Base-by-base conservation (phyloP, 2,329 filamentous ascomycete genomes). In the Phoma sp. region DNA sequence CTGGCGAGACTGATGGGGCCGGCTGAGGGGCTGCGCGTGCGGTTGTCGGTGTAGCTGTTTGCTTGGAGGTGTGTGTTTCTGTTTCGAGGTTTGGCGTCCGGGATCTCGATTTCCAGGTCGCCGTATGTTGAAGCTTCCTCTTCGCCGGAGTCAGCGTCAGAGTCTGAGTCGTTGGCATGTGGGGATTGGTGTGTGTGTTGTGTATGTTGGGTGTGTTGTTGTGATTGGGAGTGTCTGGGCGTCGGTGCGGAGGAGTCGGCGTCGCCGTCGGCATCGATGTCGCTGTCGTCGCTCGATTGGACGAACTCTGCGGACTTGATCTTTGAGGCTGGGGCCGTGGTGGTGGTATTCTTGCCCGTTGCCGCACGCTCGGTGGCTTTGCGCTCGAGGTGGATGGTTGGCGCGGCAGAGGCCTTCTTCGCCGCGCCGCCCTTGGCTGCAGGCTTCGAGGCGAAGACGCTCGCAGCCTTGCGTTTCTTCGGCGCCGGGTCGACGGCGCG, bases 1-100 rank as follows among this genome's bases (percentile, higher is more conserved):
- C 74, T 77, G 13, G 73, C 74, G 33, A 80, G 68, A 13, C 71
- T 76, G 39, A 79, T 78, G 2, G 78, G 78, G 3, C 77, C 77
- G 24, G 68, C 66, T 22, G 64, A 66, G 0, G 72, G 70, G 2
- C 66, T 68, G 8, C 63, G 61, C 25, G 62, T 59, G 4, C 61
- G 38, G 13, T 75, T 59, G 24, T 65, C 49, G 52, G 68, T 57
- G 43, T 66, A 52, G 46, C 72, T 50, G 36, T 66, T 68, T 0
- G 71, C 18, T 18, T 62, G 14, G 62, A 54, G 39, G 60, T 52
- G 43, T 59, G 18, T 55, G 39, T 29, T 29, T 6, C 9, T 24
- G 25, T 3, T 27, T 13, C 11, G 39, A 54, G 56, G 66, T 59
- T 7, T 51, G 62, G 63, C 59, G 52, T 72, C 66, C 10, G 70